A percentile compares a stretch with the other conserved stretches of the same genome.
Conservation (phyloP, 2,329 filamentous ascomycete species). For the Zasmidium citrigriseum region DNA sequence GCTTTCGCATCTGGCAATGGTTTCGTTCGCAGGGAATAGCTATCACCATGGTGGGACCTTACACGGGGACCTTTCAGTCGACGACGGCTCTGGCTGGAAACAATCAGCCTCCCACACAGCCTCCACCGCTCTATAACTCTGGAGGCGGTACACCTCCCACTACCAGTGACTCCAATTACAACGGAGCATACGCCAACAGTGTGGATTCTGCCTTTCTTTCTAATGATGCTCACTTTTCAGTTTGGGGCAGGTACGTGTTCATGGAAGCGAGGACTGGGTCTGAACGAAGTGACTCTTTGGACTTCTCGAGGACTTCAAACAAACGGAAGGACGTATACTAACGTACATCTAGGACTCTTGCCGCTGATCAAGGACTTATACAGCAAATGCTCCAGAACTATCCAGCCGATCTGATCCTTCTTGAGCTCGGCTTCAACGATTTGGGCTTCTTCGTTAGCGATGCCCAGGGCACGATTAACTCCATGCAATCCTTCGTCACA, state of each 20-base stretch:
- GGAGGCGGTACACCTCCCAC: too few relatives aligned
- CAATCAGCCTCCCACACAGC: not conserved
- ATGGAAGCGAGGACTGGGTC: too few relatives aligned
- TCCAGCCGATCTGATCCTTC: not conserved
- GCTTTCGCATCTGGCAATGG: conserved; percentile 3
- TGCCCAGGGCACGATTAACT: not conserved
- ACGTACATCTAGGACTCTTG: not conserved
- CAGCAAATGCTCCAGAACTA: not conserved
- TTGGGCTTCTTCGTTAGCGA: not conserved
- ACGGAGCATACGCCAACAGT: too few relatives aligned
- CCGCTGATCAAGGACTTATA: not conserved
- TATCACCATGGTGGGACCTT: not conserved
- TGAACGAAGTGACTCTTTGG: too few relatives aligned
- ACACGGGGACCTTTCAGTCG: not conserved
- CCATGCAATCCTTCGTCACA: not conserved
- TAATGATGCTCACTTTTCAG: too few relatives aligned
- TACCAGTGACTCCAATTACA: too few relatives aligned
- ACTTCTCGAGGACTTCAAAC: too few relatives aligned
- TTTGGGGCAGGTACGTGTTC: too few relatives aligned
- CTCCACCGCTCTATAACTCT: not conserved
- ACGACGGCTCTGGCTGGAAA: too few relatives aligned
- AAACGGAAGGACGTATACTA: too few relatives aligned
- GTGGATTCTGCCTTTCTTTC: too few relatives aligned
- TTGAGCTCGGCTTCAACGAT: conserved; percentile 1
- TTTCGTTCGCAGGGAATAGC: not conserved